Evolutionary conservation across 1,284 basidiomycete species (phyloP), one percentile per base, ranked within the genome.

Genomic region (Neonothopanus nambi): DNA sequence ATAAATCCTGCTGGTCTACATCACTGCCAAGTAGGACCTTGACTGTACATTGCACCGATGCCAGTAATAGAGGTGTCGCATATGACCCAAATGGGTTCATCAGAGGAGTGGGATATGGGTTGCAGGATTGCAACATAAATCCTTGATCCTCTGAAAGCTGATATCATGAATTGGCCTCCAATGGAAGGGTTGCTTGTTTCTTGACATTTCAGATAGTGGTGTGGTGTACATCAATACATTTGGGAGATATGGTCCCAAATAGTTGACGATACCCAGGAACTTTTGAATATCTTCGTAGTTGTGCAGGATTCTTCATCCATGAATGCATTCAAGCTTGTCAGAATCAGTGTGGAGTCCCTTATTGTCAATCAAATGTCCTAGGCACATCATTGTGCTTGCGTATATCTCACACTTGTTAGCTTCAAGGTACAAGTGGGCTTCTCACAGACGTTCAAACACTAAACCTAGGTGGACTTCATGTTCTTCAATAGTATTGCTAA

Each of bases 181-280:
- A 12, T 43, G 13, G n/a, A 59, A 57, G 1, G 52, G 52, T 26
- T 58, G 55, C 4, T 54, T 39, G 21, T 59, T 61, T 12, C 24
- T 18, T 11, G 40, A 39, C 3, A 66, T 62, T 3, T n/a, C n/a
- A n/a, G n/a, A n/a, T n/a, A n/a, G n/a, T 7, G n/a, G 61, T 3
- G 57, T 56, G 0, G 66, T 70, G 41, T 70, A 72, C 5, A 61
- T 57, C 0, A 67, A 61, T 0, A 72, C 45, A 18, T 66, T 55
- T 6, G 71, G 74, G 48, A 78, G 58, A 54, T 74, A 75, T 11
- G 67, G 61, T 0, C 67, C 63, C 1, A 79, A 47, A 55, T 77
- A 80, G 21, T 76, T 64, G 0, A 77, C 64, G 0, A 75, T 58
- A 0, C 74, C 76, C 0, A 78, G 48, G 41, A 77, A 78, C 12